A percentile compares a stretch with the other conserved stretches of the same genome.
These are phyloP conservation scores for Lasiosphaeria ovina DNA, from an alignment of 495 filamentous ascomycete genomes.

Conservation along the genomic window DNA sequence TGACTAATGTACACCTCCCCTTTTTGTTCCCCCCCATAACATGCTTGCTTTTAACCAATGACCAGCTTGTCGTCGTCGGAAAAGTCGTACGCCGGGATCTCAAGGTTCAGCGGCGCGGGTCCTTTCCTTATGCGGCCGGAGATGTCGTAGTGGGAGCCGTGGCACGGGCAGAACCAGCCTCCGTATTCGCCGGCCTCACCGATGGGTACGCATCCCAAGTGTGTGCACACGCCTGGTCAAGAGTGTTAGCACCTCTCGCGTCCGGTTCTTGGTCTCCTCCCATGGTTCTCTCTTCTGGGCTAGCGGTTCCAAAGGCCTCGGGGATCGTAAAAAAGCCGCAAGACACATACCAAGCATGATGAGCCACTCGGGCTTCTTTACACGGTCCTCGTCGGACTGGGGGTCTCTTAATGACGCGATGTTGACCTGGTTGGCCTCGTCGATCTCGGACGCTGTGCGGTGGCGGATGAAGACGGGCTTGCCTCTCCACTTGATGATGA, in stretches of 20 bases:
- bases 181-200: conserved; percentile 97
- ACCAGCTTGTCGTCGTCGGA: conserved; percentile 73
- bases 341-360: conserved; percentile 84
- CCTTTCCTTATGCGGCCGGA: conserved; percentile 94
- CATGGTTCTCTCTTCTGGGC: background rate
- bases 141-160: conserved; percentile 99
- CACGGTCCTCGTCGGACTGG: conserved; percentile 84
- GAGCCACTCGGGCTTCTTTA: conserved; percentile 97
- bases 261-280: conserved; percentile 17
- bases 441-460: conserved; percentile 84
- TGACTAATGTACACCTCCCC: conserved; percentile 18
- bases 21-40: background rate
- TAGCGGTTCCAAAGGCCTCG: background rate
- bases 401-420: conserved; percentile 84
- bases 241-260: background rate
- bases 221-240: conserved; percentile 88
- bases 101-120: conserved; percentile 93
- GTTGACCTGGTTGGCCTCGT: conserved; percentile 75
- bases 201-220: conserved; percentile 98
- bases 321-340: background rate
- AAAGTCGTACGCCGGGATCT: conserved; percentile 89
- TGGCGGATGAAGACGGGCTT: conserved; percentile 99
- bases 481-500: conserved; percentile 99
- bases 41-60: conserved; percentile 62
- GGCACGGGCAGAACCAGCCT: conserved; percentile 99